A percentile compares a stretch with the other conserved stretches of the same genome.
Conservation (phyloP, 1,284 basidiomycete genomes). For the Moesziomyces globuligerus region DNA sequence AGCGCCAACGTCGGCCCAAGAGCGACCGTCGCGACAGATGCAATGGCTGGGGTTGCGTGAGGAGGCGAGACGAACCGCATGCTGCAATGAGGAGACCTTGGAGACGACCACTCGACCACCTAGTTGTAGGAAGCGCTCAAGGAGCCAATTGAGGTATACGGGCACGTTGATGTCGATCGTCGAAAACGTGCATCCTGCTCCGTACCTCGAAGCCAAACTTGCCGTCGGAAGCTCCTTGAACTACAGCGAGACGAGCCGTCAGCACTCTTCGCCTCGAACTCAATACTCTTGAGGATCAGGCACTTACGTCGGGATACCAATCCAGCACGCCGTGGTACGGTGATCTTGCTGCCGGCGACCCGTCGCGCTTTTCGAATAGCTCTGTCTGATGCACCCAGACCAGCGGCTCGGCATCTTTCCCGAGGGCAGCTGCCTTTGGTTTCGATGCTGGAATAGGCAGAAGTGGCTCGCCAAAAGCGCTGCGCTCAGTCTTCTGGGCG, state of each 20-base stretch:
- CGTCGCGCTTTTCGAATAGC: conserved; percentile 18
- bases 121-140: conserved; percentile 37
- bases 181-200: conserved; percentile 43
- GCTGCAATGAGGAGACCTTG: conserved; percentile 7
- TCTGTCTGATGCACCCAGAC: conserved; percentile 60
- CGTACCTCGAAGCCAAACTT: conserved; percentile 16
- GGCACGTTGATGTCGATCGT: conserved; percentile 59
- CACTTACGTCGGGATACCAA: conserved; percentile 57
- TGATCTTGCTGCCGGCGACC: background rate
- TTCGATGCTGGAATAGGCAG: background rate
- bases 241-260: conserved; percentile 2
- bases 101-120: conserved; percentile 44
- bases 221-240: conserved; percentile 20
- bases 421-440: background rate
- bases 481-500: background rate
- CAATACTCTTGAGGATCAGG: too few relatives aligned
- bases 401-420: conserved; percentile 23
- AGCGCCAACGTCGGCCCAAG: background rate
- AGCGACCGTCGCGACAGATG: background rate
- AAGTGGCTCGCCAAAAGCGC: background rate
- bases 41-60: background rate
- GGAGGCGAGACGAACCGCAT: conserved; percentile 13
- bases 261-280: background rate
- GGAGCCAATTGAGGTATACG: conserved; percentile 50
- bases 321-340: conserved; percentile 39